Conservation (phyloP, 805 yeast genomes). For the Metschnikowia continentalis region DNA sequence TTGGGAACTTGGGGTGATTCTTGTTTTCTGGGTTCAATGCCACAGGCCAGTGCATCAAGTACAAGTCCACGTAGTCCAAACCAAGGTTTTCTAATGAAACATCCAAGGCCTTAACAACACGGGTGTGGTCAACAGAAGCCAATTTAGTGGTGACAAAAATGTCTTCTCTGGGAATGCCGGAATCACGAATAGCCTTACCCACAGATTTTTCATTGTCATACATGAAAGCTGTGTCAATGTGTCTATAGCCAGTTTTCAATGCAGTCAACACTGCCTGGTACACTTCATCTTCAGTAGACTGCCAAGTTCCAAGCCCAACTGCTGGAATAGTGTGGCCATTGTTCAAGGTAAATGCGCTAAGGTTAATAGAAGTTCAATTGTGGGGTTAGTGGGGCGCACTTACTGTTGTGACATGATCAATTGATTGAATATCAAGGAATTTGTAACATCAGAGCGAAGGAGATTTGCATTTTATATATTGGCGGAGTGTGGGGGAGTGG, state of each 20-base stretch:
- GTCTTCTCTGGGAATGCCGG: constrained; percentile 61
- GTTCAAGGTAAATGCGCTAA: constrained; percentile 39
- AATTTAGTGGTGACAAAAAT: constrained; percentile 70
- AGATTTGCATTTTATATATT: not conserved
- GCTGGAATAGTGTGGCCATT: constrained; percentile 62
- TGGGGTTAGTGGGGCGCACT: not conserved
- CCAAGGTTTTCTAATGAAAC: constrained; percentile 59
- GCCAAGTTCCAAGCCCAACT: constrained; percentile 74
- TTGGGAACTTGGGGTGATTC: constrained; percentile 33
- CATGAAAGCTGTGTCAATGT: constrained; percentile 50
- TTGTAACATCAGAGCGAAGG: not conserved
- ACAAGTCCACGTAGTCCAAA: constrained; percentile 73
- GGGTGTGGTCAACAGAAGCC: constrained; percentile 51
- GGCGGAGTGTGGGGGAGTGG: constrained; percentile 2
- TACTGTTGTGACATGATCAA: constrained; percentile 1
- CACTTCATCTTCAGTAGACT: constrained; percentile 52
- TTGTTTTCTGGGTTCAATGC: constrained; percentile 41
- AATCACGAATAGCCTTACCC: constrained; percentile 50
- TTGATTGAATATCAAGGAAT: not conserved
- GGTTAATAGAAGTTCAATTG: not conserved
- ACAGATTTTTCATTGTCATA: constrained; percentile 62
- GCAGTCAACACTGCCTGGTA: constrained; percentile 57
- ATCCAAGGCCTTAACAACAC: constrained; percentile 51
- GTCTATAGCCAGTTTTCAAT: constrained; percentile 47
- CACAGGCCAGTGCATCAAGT: constrained; percentile 82